Base-by-base conservation (phyloP, 2,329 filamentous ascomycete genomes). In the Penicillium corylophilum region DNA sequence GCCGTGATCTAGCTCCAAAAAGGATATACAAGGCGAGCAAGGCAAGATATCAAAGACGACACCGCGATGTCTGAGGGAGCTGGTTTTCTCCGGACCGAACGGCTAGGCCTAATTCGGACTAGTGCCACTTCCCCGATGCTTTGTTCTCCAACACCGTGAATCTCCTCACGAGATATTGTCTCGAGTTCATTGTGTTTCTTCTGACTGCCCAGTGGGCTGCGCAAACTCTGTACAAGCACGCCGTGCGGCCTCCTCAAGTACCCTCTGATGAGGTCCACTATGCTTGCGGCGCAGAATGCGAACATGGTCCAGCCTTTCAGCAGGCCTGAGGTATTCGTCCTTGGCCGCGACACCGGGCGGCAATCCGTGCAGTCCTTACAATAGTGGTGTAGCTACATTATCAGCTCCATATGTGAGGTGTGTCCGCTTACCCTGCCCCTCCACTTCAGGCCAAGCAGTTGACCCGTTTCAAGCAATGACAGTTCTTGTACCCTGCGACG, bases 261-360 rank as follows among this genome's bases (percentile, higher is more conserved):
- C 16, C 3, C 29, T 38, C 10, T 22, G 13, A 15, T 39, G 45
- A 20, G 43, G 40, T 28, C 42, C 60, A 61, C 39, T 55, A 64
- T 64, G 60, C 53, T 55, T 50, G 53, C 42, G 41, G 48, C 36
- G 45, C 57, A 64, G 46, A 18, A 65, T 65, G 63, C 60, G 51
- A 47, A 51, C 46, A 29, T 50, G 61, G 58, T 50, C 42, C 42
- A 56, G 42, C 42, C 40, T 60, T 50, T 44, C 52, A 54, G 55
- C 61, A 50, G 54, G 58, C 49, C 53, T 59, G 50, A 64, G 50
- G 50, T 42, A 53, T 49, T 48, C 45, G 39, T 38, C 53, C 40
- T 56, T 38, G 28, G 51, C 42, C 23, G 33, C 44, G 16, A 53
- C 33, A n/a, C 38, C 48, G 28, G 33, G 39, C 29, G 20, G 48